Evolutionary conservation across 2,329 filamentous ascomycete genomes (phyloP), one percentile per base, ranked within the genome.

Genomic region (Calonectria crousiana): DNA sequence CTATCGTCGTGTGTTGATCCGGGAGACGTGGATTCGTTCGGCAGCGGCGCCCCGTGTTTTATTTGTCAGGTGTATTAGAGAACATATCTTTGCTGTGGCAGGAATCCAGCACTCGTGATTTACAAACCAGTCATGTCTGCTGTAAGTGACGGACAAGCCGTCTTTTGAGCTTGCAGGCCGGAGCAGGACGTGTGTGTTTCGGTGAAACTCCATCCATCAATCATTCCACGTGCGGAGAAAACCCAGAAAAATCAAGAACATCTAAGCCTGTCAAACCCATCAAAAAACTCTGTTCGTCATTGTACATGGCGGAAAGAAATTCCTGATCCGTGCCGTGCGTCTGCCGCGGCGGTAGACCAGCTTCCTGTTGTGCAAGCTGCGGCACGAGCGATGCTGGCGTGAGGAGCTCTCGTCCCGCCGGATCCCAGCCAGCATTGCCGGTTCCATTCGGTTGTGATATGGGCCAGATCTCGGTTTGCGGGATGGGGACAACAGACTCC

Each of bases 181-280:
- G 56, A 60, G 16, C 30, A 26, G 13, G 10, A 6, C n/a, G 36
- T 13, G 30, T 9, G 30, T 32, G 32, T 10, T 18, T 23, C 11
- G 6, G 49, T 30, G 4, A 8, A 52, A 52, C 30, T 8, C 30
- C 30, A 4, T 8, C 20, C n/a, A 6, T 30, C 41, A 6, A n/a
- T 72, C 28, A 71, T 49, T 69, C 71, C 6, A 73, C 28, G 6
- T 74, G 71, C 11, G 68, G 67, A 2, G 74, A 72, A 23, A 75
- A 75, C 8, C 67, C 76, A 1, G 75, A 77, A 69, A 81, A 81
- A 53, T 81, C 76, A 6, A 81, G 47, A 0, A 80, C 74, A 38
- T 79, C 79, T 28, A 81, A 69, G 1, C 78, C 79, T 8, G 78
- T 80, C 9, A 81, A 28, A 0, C 79, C 79, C 73, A 81, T 79